Conservation (phyloP, 129 eudicot genomes). For the Flaveria sonorensis region DNA sequence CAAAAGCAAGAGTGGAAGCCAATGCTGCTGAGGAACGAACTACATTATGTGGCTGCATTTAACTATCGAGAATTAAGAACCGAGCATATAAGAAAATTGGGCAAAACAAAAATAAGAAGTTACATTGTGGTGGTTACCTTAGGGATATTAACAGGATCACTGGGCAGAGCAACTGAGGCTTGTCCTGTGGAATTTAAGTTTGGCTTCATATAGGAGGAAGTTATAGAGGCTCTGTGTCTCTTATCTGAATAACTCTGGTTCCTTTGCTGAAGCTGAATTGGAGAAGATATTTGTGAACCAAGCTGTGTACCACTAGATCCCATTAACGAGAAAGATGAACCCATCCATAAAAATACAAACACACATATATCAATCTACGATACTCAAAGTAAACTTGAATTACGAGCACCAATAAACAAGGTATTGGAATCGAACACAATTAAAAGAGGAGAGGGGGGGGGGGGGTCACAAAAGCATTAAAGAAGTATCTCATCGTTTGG, state of each 20-base stretch:
- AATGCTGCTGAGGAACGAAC: slow-evolving; percentile 49
- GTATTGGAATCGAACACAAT: neutral
- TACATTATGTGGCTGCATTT: slow-evolving; percentile 52
- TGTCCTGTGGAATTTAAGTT: too few relatives aligned
- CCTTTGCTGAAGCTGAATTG: slow-evolving; percentile 65
- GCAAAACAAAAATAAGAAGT: slow-evolving; percentile 9
- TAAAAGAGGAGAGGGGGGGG: too few relatives aligned
- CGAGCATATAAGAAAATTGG: neutral
- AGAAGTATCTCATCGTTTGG: slow-evolving; percentile 52
- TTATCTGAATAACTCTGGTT: slow-evolving; percentile 58
- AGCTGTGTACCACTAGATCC: too few relatives aligned
- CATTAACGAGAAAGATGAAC: slow-evolving; percentile 42
- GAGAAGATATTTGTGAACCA: slow-evolving; percentile 60
- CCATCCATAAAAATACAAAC: neutral
- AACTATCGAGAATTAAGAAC: neutral
- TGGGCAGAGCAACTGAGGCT: too few relatives aligned
- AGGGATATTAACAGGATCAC: too few relatives aligned
- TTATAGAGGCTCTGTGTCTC: slow-evolving; percentile 54
- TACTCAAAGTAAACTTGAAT: slow-evolving; percentile 1
- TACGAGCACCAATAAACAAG: slow-evolving; percentile 10
- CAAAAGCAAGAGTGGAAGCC: too few relatives aligned
- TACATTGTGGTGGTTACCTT: too few relatives aligned
- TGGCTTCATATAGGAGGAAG: too few relatives aligned
- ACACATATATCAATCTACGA: slow-evolving; percentile 2
- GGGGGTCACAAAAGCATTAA: too few relatives aligned